phyloP scores from a whole-genome alignment of 2,329 filamentous ascomycete species.

The Penicillium paneum region DNA sequence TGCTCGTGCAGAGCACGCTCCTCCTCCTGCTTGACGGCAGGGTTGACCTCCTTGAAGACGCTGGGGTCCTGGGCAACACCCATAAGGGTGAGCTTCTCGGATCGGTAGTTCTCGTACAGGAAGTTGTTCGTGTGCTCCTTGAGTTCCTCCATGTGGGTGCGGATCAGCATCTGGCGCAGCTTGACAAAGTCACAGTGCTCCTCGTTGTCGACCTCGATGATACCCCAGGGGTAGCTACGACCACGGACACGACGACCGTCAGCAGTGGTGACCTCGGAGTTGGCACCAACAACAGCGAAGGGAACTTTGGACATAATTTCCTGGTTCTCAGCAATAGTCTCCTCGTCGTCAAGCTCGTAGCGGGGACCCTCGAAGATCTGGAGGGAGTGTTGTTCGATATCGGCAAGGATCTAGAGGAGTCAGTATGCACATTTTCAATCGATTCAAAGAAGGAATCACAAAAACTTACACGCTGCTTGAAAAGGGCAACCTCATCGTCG shows the following conservation, averaged over 20 bases:
- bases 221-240: constrained; percentile 95
- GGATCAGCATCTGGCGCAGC: constrained; percentile 98
- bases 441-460: neutral
- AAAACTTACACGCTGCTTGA: constrained; percentile 85
- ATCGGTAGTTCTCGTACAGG: constrained; percentile 99
- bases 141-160: constrained; percentile 99
- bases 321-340: constrained; percentile 99
- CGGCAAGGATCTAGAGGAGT: constrained; percentile 74
- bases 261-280: constrained; percentile 83
- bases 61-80: constrained; percentile 97
- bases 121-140: constrained; percentile 99
- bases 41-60: constrained; percentile 99
- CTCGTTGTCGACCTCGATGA: constrained; percentile 99
- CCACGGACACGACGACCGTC: constrained; percentile 96
- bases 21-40: constrained; percentile 99
- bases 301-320: constrained; percentile 99
- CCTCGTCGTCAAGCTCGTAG: constrained; percentile 98
- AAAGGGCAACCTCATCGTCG: constrained; percentile 88
- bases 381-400: constrained; percentile 95
- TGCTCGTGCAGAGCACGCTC: constrained; percentile 97
- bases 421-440: constrained; percentile 18
- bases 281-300: constrained; percentile 96
- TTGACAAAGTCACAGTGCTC: constrained; percentile 99
- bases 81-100: constrained; percentile 98
- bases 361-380: constrained; percentile 98